Base-by-base conservation (phyloP, 495 filamentous ascomycete genomes). In the Hypoxylon perforatum region DNA sequence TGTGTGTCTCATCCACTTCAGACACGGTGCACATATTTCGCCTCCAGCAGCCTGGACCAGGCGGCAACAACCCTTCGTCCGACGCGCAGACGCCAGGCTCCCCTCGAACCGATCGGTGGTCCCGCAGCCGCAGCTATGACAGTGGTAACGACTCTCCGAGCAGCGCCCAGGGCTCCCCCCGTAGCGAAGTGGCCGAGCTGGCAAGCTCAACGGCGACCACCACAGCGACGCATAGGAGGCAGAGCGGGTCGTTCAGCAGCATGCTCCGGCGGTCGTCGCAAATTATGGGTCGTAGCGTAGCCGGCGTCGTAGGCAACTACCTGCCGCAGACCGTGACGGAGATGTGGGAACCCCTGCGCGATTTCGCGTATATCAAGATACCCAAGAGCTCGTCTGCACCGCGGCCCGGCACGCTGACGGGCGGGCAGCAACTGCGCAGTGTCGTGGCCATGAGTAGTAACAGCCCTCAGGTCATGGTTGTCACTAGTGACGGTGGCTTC, bases 1-100 rank as follows among this genome's bases (percentile, higher is more conserved):
- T 99, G 35, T 97, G 93, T 70, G 93, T 98, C 55, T 97, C 94
- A 11, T 97, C 94, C 9, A 92, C 92, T 1, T 94, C 93, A 0
- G 96, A 99, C 71, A 99, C 95, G 11, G 90, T 99, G n/a, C 95
- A 99, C 72, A 89, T 99, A 49, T 99, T 98, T 78, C 92, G 94
- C 41, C 81, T 98, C 42, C 51, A 70, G 62, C 60, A 73, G 64
- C 58, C 69, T 17, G 64, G 76, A 23, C 75, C 66, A 52, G 61
- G 62, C 36, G 33, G 65, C 58, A 71, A 69, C 51, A 63, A 69
- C 72, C 2, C 61, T 66, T 14, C 63, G 35, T 33, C 68, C 4
- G 75, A 75, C 4, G 44, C 70, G 3, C 72, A 72, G 38, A 51
- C 60, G 10, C 65, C 78, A n/a, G 64, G 52, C 17, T 77, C 81